Evolutionary conservation across 1,139 yeast genomes (phyloP).

Genomic region (Ogataea hybrid): DNA sequence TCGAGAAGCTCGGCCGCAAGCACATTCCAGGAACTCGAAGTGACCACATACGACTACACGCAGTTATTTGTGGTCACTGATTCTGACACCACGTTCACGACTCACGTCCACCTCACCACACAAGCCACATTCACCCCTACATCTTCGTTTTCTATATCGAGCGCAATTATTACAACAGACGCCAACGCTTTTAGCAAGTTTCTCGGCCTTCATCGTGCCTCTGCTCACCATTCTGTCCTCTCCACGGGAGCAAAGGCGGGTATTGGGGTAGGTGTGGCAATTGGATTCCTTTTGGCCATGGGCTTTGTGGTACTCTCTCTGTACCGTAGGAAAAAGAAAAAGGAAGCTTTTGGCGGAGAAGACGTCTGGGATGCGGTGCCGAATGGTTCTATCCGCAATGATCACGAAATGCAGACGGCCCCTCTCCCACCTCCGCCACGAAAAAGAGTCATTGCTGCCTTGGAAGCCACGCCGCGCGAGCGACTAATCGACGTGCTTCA

Average conservation of each 20-base stretch:
- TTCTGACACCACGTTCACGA: slow-evolving; percentile 36
- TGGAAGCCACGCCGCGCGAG: slow-evolving; percentile 1
- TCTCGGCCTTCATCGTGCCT: neutral
- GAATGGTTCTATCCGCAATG: neutral
- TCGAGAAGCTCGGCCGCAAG: neutral
- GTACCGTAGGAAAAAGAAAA: neutral
- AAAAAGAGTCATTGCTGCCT: slow-evolving; percentile 2
- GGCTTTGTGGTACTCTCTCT: slow-evolving; percentile 21
- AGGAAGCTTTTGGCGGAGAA: neutral
- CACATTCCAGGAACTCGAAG: neutral
- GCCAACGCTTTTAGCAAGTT: slow-evolving; percentile 14
- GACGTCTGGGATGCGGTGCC: neutral
- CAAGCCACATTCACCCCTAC: slow-evolving; percentile 23
- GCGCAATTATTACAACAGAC: slow-evolving; percentile 30
- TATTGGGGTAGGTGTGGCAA: slow-evolving; percentile 41
- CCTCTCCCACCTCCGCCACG: slow-evolving; percentile 19
- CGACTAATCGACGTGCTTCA: slow-evolving; percentile 25
- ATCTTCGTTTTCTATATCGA: slow-evolving; percentile 27
- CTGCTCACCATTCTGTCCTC: slow-evolving; percentile 6
- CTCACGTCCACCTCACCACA: slow-evolving; percentile 35
- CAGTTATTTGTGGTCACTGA: slow-evolving; percentile 43
- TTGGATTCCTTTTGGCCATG: slow-evolving; percentile 35
- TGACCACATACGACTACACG: slow-evolving; percentile 33
- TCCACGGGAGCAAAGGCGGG: slow-evolving; percentile 42
- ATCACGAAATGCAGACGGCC: neutral